Evolutionary conservation across 2,329 filamentous ascomycete genomes (phyloP).

Genomic region (Colletotrichum chlorophyti): DNA sequence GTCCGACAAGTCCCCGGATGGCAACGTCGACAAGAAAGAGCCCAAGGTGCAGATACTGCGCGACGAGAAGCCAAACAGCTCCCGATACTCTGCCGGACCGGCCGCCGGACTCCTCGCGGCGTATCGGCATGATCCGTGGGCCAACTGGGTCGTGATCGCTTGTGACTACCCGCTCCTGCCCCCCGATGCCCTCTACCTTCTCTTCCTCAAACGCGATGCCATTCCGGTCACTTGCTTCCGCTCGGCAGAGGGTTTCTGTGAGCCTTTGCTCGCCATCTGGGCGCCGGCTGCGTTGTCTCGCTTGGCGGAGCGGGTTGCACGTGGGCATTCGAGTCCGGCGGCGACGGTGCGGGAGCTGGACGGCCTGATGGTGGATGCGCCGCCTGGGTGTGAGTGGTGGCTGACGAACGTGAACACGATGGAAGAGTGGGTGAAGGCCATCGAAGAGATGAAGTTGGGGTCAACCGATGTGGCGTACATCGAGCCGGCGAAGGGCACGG

Average conservation of each 20-base stretch:
- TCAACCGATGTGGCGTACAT: not conserved
- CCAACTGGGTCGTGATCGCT: constrained; percentile 40
- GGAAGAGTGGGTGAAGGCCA: constrained; percentile 16
- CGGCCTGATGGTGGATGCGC: constrained; percentile 1
- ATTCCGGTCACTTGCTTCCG: constrained; percentile 42
- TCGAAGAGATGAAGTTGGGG: constrained; percentile 18
- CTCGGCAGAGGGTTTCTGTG: constrained; percentile 36
- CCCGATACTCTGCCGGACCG: constrained; percentile 18
- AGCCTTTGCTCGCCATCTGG: constrained; percentile 46
- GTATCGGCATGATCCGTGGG: constrained; percentile 32
- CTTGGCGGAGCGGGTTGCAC: constrained; percentile 29
- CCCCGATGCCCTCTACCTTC: constrained; percentile 33
- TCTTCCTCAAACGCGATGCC: constrained; percentile 32
- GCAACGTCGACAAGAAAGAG: not conserved
- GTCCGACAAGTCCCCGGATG: constrained; percentile 5
- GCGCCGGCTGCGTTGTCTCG: constrained; percentile 36
- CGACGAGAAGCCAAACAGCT: not conserved
- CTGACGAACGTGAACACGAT: constrained; percentile 16
- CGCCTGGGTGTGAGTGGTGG: constrained; percentile 16
- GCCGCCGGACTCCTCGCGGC: constrained; percentile 38
- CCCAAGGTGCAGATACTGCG: constrained; percentile 8
- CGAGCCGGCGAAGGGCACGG: not conserved
- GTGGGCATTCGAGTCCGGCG: constrained; percentile 23
- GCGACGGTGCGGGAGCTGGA: constrained; percentile 13
- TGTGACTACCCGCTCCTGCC: constrained; percentile 43